phyloP scores from a whole-genome alignment of 2,329 filamentous ascomycete species.

The Colletotrichum sublineola region DNA sequence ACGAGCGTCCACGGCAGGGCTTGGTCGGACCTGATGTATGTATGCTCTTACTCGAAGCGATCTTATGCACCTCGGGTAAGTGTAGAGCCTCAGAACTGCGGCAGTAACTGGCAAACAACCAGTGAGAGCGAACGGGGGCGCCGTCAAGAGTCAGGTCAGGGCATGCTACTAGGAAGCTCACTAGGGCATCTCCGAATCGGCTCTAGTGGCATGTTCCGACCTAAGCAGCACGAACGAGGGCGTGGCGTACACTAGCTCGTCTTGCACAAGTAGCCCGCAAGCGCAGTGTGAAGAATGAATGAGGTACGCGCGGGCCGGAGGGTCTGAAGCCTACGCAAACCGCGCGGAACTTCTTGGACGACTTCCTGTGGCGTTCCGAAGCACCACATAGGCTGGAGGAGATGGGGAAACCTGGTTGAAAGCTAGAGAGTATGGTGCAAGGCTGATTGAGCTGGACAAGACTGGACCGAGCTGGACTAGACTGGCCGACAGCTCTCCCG shows the following conservation, averaged over 20 bases:
- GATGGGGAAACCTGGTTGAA: background rate
- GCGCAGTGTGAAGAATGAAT: conserved; percentile 16
- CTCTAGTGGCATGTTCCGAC: conserved; percentile 18
- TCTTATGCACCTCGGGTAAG: background rate
- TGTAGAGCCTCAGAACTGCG: background rate
- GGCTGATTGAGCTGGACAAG: conserved; percentile 1
- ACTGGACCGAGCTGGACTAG: background rate
- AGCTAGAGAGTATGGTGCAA: conserved; percentile 4
- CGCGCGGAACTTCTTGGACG: background rate
- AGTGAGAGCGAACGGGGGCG: conserved; percentile 10
- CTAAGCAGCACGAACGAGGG: conserved; percentile 24
- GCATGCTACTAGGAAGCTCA: conserved; percentile 6
- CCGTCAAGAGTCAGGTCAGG: conserved; percentile 24
- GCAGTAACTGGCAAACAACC: background rate
- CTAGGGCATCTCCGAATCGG: conserved; percentile 6
- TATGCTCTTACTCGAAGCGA: background rate
- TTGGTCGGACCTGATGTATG: background rate
- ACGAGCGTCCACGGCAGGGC: background rate
- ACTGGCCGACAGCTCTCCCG: conserved; percentile 14
- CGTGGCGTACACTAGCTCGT: conserved; percentile 19
- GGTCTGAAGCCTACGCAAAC: background rate
- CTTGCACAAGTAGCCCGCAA: conserved; percentile 32
- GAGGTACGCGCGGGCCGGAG: conserved; percentile 2
- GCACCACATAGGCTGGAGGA: background rate
- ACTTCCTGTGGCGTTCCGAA: conserved; percentile 6